These are phyloP conservation scores for Colletotrichum filicis DNA, from an alignment of 2,329 filamentous ascomycete species.

Conservation along the genomic window DNA sequence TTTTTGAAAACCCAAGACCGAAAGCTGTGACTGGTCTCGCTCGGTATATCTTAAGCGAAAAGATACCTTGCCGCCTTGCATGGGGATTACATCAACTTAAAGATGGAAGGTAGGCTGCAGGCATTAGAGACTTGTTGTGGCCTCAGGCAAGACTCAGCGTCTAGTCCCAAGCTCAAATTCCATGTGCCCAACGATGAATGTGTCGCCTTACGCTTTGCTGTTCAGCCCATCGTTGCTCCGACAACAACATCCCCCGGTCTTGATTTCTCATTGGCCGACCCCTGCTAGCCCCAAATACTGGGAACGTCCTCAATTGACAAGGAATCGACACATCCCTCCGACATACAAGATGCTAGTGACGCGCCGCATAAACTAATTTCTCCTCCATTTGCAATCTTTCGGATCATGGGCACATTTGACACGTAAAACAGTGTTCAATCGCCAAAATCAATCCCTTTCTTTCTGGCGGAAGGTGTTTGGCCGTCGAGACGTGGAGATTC, in stretches of 20 bases:
- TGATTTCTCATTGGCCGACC: slow-evolving; percentile 31
- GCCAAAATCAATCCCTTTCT: slow-evolving; percentile 34
- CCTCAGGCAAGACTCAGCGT: slow-evolving; percentile 10
- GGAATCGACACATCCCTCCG: slow-evolving; percentile 35
- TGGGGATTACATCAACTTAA: not conserved
- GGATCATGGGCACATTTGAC: slow-evolving; percentile 52
- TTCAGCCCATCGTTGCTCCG: slow-evolving; percentile 38
- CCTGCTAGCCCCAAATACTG: slow-evolving; percentile 36
- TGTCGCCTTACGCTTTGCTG: not conserved
- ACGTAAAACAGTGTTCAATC: slow-evolving; percentile 52
- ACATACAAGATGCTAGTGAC: slow-evolving; percentile 38
- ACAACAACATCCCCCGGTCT: slow-evolving; percentile 36
- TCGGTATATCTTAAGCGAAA: not conserved
- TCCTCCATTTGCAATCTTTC: slow-evolving; percentile 44
- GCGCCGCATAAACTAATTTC: slow-evolving; percentile 50
- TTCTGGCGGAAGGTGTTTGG: slow-evolving; percentile 4
- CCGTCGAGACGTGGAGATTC: slow-evolving; percentile 28
- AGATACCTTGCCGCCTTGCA: not conserved
- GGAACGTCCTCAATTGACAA: slow-evolving; percentile 32
- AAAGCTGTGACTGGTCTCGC: not conserved
- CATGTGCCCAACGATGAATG: slow-evolving; percentile 26
- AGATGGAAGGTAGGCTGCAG: too few relatives aligned
- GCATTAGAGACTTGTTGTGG: not conserved
- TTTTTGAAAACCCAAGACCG: not conserved
- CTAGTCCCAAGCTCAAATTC: slow-evolving; percentile 2